Conservation (phyloP, 2,329 filamentous ascomycete genomes). For the Alternaria ventricosa region DNA sequence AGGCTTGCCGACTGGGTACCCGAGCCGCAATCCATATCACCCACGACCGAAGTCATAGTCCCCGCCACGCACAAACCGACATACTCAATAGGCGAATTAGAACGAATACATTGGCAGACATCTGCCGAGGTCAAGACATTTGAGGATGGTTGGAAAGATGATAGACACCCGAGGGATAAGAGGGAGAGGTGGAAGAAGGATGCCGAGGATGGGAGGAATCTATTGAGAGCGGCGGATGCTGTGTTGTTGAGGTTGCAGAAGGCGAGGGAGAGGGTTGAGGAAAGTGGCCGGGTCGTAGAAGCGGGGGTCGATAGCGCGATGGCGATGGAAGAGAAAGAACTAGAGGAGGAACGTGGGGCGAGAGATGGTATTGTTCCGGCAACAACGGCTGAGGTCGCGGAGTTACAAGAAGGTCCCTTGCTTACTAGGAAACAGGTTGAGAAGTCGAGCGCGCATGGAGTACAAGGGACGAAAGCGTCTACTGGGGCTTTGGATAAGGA, state of each 20-base stretch:
- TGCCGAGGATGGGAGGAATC: slow-evolving; percentile 27
- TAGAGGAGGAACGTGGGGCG: neutral
- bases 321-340: neutral
- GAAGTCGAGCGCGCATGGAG: neutral
- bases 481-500: neutral
- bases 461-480: neutral
- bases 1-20: slow-evolving; percentile 21
- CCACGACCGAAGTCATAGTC: neutral
- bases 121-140: slow-evolving; percentile 25
- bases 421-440: neutral
- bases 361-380: neutral
- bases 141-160: slow-evolving; percentile 17
- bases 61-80: slow-evolving; percentile 19
- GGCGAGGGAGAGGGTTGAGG: neutral
- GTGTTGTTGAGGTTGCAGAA: slow-evolving; percentile 20
- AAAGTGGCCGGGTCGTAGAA: neutral
- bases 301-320: neutral
- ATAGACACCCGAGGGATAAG: slow-evolving; percentile 7
- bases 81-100: slow-evolving; percentile 27
- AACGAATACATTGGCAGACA: slow-evolving; percentile 20
- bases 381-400: neutral
- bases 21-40: neutral
- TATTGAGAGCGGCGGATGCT: slow-evolving; percentile 27
- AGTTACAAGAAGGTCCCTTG: neutral
- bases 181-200: slow-evolving; percentile 28